Evolutionary conservation across 2,329 filamentous ascomycete species (phyloP).

Genomic region (Clathrospora elynae): DNA sequence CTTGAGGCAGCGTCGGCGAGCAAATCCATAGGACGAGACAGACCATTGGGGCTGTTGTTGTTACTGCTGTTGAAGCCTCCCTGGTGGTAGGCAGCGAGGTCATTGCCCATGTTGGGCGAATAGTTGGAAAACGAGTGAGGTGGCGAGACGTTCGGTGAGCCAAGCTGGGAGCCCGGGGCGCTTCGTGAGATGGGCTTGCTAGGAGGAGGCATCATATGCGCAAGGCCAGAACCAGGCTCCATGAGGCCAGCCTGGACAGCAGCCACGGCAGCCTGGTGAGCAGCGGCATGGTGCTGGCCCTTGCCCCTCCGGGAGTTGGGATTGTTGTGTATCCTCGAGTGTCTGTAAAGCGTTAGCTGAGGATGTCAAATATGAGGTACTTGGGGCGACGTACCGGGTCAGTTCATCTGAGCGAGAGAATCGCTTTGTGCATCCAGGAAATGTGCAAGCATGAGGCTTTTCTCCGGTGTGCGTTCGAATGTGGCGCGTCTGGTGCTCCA

Average conservation of each 20-base stretch:
- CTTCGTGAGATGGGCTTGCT: conserved; percentile 81
- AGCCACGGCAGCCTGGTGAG: conserved; percentile 62
- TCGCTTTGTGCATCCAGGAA: conserved; percentile 93
- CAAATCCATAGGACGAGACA: conserved; percentile 67
- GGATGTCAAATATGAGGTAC: neutral
- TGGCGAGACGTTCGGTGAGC: conserved; percentile 94
- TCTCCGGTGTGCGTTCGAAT: conserved; percentile 97
- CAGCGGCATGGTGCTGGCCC: conserved; percentile 69
- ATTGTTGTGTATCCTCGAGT: conserved; percentile 98
- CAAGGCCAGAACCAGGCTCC: conserved; percentile 55
- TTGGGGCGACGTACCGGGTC: conserved; percentile 55
- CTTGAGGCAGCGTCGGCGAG: conserved; percentile 71
- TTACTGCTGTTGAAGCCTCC: conserved; percentile 33
- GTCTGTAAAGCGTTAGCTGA: conserved; percentile 56
- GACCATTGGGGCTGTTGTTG: conserved; percentile 55
- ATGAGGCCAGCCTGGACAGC: conserved; percentile 58
- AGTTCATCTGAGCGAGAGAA: conserved; percentile 97
- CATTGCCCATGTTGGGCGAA: conserved; percentile 62
- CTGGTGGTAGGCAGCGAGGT: conserved; percentile 60
- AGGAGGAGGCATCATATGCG: conserved; percentile 76
- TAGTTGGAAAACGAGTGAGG: conserved; percentile 80
- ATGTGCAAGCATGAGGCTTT: conserved; percentile 96
- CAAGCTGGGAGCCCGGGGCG: conserved; percentile 82
- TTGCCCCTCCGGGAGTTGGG: conserved; percentile 93
- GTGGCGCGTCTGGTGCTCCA: conserved; percentile 91